Evolutionary conservation across 257 asterid genomes (phyloP).

Genomic region (Capsicum rhomboideum): DNA sequence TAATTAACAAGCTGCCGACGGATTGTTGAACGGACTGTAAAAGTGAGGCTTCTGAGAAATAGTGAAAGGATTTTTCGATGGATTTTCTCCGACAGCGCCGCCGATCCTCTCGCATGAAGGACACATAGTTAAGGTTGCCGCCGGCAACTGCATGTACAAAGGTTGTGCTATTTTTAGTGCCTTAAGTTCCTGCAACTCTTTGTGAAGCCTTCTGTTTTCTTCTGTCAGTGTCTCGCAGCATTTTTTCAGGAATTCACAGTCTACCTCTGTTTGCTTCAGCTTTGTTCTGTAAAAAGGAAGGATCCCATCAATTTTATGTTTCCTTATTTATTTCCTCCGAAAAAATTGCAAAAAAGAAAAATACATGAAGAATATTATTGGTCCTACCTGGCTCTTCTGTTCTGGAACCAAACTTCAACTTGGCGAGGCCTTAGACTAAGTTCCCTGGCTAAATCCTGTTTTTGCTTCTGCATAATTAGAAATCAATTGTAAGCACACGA

Average conservation of each 20-base stretch:
- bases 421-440: conserved; percentile 70
- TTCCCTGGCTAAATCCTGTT: conserved; percentile 58
- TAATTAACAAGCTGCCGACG: conserved; percentile 57
- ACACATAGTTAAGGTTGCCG: conserved; percentile 67
- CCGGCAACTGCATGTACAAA: conserved; percentile 70
- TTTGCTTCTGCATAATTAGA: conserved; percentile 44
- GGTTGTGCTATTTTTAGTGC: conserved; percentile 69
- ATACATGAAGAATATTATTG: neutral
- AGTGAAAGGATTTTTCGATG: conserved; percentile 30
- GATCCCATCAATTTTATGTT: neutral
- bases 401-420: conserved; percentile 86
- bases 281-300: conserved; percentile 44
- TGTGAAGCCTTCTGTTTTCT: conserved; percentile 78
- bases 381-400: conserved; percentile 68
- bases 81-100: conserved; percentile 28
- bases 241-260: conserved; percentile 86
- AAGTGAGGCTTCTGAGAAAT: conserved; percentile 46
- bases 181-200: conserved; percentile 81
- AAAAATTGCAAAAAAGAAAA: neutral
- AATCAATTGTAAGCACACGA: neutral
- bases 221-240: conserved; percentile 87
- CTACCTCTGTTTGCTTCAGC: conserved; percentile 96
- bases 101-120: conserved; percentile 70
- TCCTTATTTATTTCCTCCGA: neutral
- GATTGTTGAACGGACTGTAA: conserved; percentile 45